phyloP scores from a whole-genome alignment of 1,284 basidiomycete genomes.

The Coriolopsis trogii region DNA sequence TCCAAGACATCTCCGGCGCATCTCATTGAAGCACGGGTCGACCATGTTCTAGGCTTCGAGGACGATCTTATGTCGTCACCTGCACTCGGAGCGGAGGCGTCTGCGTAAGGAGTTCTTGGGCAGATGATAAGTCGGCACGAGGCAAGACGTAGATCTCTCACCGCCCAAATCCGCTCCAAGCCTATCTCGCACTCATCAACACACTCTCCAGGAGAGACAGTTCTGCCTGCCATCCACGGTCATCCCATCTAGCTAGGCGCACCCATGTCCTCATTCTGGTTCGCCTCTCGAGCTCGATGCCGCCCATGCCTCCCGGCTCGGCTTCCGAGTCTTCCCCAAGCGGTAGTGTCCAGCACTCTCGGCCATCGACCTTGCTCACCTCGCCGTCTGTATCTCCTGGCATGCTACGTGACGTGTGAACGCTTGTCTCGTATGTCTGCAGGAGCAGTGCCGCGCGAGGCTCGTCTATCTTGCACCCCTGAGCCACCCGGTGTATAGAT shows the following conservation, averaged over 20 bases:
- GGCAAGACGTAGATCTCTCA: constrained; percentile 10
- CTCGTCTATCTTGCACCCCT: background rate
- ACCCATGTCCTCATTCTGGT: background rate
- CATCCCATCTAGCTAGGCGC: background rate
- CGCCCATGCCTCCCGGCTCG: constrained; percentile 12
- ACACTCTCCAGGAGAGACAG: background rate
- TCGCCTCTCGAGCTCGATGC: background rate
- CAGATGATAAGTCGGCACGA: constrained; percentile 6
- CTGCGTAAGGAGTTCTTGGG: background rate
- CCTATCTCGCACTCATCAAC: constrained; percentile 11
- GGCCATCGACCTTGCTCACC: background rate
- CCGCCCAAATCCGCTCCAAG: background rate
- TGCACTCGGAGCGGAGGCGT: background rate
- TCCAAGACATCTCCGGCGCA: too few species aligned
- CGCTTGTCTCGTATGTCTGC: background rate
- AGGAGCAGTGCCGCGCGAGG: constrained; percentile 2
- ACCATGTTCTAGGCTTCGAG: too few species aligned
- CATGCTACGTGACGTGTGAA: background rate
- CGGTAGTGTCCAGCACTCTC: constrained; percentile 1
- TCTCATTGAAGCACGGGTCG: too few species aligned
- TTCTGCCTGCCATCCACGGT: constrained; percentile 3
- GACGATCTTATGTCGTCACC: too few species aligned
- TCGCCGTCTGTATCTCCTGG: background rate
- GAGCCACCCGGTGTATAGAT: constrained; percentile 1
- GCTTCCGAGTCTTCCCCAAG: constrained; percentile 19